Base-by-base conservation (phyloP, 352 stramenopile species). In the Globisporangium middletonii region DNA sequence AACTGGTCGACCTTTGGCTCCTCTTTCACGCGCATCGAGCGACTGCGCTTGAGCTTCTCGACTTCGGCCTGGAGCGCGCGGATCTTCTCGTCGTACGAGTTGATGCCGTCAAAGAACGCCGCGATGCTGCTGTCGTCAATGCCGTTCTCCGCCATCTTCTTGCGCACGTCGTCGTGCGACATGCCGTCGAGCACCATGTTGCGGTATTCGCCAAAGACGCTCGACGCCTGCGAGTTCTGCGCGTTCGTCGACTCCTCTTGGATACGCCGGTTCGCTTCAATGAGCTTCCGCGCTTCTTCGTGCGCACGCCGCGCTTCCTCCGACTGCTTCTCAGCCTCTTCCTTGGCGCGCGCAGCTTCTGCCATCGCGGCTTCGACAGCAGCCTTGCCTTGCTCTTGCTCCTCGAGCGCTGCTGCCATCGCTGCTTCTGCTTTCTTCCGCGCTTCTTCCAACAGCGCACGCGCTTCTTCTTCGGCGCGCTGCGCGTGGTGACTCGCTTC, bases 21-120 rank as follows among this genome's bases (percentile, higher is more conserved):
- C n/a, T 89, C 78, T 50, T 59, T 69, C 37, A 70, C 62, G 0
- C 77, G 72, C 15, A 60, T 59, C 12, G 75, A 85, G 46, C 79
- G 77, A 46, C 65, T 86, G 30, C 69, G 72, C 46, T 88, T 89
- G 16, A 94, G 73, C 51, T 94, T 92, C 55, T 92, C 77, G 23
- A 94, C 79, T 72, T 94, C 84, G 55, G 73, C 82, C 62, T 94
- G 84, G 38, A 94, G 56, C 33, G 80, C 64, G 15, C 79, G 76
- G 55, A 94, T 94, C 66, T 92, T 92, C 35, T 89, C 73, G 43
- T 92, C 82, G 53, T 90, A 91, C 52, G 79, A 79, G 59, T 90
- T 88, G 38, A 94, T 89, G 33, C 83, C 84, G 44, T 90, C 82
- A 48, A 94, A 92, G 65, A 94, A 94, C 4, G 77, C 84, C 49